Evolutionary conservation across 1,139 yeast genomes (phyloP), one percentile per base, ranked within the genome.

Genomic region (Magnusiomyces sp.): DNA sequence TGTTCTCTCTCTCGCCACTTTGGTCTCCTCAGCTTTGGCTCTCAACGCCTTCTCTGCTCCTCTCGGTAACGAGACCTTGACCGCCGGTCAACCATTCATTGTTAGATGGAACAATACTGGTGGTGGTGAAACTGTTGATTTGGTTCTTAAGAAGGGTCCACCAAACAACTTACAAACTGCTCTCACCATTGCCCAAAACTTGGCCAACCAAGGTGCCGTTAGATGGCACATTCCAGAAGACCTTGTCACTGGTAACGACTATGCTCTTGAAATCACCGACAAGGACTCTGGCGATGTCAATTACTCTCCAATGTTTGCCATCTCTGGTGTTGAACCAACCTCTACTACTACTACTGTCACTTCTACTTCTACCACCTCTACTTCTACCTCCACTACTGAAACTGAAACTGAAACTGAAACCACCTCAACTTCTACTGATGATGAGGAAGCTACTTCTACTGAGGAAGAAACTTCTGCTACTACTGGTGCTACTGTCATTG

Each of bases 151-250:
- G 54, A 46, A 63, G 53, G 72, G 72, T n/a, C 55, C 59, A 41
- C 49, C 70, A 36, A 48, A 53, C 54, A 56, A 66, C 58, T 59
- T 68, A 48, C 51, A 55, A 39, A 58, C 64, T 23, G 71, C 65
- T 14, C 56, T 67, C 50, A 64, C 68, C 50, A 65, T 69, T 56
- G 65, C 67, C 53, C 53, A 58, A 49, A 53, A 58, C 50, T 55
- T 67, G 45, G 51, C 59, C 48, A 69, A 69, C 64, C 60, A 61
- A 48, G 72, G 72, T 51, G 63, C 67, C 43, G 71, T 67, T 45
- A 56, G 60, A 51, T 69, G 72, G 72, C 52, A 55, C 44, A 59
- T 69, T 43, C 72, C 72, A 46, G 49, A 48, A 43, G 53, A 58
- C 40, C 46, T 68, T 41, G 49, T 52, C 38, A 51, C 63, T 46